Conservation (phyloP, 78 protist genomes). For the Tieghemostelium lacteum region DNA sequence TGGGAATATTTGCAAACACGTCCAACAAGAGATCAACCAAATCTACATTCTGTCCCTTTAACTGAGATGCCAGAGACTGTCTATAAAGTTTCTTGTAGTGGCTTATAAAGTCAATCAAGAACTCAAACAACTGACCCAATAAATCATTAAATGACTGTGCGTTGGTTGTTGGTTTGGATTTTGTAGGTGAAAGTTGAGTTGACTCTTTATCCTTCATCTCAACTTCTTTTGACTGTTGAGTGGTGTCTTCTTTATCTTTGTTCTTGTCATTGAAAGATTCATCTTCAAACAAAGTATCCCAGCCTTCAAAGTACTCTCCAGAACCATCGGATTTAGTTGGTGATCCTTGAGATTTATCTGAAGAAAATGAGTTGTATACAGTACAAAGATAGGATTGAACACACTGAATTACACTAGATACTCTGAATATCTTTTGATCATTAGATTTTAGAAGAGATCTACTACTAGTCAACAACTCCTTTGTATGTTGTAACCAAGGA, state of each 20-base stretch:
- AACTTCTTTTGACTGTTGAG: too few relatives aligned
- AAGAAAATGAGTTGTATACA: background rate
- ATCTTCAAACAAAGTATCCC: conserved; percentile 44
- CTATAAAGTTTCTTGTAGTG: conserved; percentile 10
- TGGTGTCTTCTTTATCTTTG: background rate
- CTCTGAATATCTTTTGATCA: background rate
- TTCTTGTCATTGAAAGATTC: background rate
- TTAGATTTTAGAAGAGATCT: background rate
- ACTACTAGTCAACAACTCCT: background rate
- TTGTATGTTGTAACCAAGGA: conserved; percentile 29
- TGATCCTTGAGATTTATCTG: background rate
- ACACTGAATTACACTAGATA: conserved; percentile 12
- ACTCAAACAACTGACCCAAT: background rate
- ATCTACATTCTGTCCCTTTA: background rate
- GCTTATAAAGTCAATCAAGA: background rate
- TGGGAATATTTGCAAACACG: background rate
- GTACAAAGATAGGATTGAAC: background rate
- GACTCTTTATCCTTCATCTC: background rate
- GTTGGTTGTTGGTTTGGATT: background rate
- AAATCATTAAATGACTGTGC: background rate
- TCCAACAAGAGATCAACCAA: conserved; percentile 8
- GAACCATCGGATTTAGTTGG: conserved; percentile 1
- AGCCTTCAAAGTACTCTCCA: conserved; percentile 36
- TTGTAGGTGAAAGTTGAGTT: background rate
- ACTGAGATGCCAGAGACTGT: background rate